Base-by-base conservation (phyloP, 2,329 filamentous ascomycete genomes). In the Colletotrichum sublineola region DNA sequence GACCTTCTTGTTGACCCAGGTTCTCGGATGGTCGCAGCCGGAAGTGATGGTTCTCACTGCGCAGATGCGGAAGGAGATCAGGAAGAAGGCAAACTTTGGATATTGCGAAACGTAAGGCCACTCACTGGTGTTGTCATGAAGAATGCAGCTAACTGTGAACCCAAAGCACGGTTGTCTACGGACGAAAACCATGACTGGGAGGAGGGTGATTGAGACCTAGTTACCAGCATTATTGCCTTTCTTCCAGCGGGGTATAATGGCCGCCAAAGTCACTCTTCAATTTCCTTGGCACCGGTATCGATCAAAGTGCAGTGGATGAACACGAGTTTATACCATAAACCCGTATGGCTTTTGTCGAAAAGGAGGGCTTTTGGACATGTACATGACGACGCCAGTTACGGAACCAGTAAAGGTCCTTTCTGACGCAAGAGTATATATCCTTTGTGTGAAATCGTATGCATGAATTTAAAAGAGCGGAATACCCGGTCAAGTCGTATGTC, bases 21-120 rank as follows among this genome's bases (percentile, higher is more conserved):
- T 81, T 11, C 75, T 80, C 74, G 74, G 75, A 20, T 79, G 77
- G 78, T 74, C 76, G 20, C 74, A 76, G 31, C 67, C 66, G 1
- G 73, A 77, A 31, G 74, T 78, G 3, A 75, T 77, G 61, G 56
- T 75, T 0, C 77, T 80, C 11, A 69, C 78, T 2, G 70, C 74
- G 20, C 73, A 77, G 40, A 80, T 78, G 75, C 74, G 78, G 18
- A 60, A 50, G 15, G 71, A 71, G 38, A 38, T 63, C 5, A 67
- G 63, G 55, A 74, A 55, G 5, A 74, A 48, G 48, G 44, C 58
- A 2, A 71, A 71, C 44, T 68, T 62, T 55, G 36, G 33, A 3
- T 74, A 61, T 40, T 68, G 61, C 12, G 68, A 74, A 46, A 67
- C 66, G 68, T 74, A 48, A 42, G 68, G 60, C 11, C n/a, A 18